Base-by-base conservation (phyloP, 1,284 basidiomycete genomes). In the Ustilago loliicola region DNA sequence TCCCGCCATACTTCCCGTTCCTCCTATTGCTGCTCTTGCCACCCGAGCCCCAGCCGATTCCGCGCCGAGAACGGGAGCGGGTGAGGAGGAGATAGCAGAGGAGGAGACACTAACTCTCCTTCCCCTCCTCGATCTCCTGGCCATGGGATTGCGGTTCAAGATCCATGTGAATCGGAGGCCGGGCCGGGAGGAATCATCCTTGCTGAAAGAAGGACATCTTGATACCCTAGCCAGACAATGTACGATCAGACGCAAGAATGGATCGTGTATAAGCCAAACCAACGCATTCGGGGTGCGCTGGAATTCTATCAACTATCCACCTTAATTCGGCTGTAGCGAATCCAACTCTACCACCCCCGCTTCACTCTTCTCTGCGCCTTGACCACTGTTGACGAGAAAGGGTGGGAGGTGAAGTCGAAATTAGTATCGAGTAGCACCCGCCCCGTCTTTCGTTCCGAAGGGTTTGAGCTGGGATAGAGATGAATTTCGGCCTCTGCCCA, bases 161-260 rank as follows among this genome's bases (percentile, higher is more conserved):
- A 85, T 80, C 80, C 83, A 85, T 1, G 83, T 85, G 38, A 60
- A 71, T 2, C 60, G 19, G n/a, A 51, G 38, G 1, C 56, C 59
- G 0, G 55, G 67, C 47, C 61, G 30, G 9, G 10, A n/a, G 6
- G 23, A 27, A 23, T 67, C 79, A 48, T 81, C 79, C 38, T 80
- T 82, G 13, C 71, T 77, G 47, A 83, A 85, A 21, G 67, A 74
- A 0, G 80, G 79, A 65, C 80, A 85, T 19, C 63, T 51, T 2
- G 54, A 62, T 0, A 81, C 71, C 4, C 84, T 64, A 2, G 84
- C 83, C 0, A 84, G 61, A 53, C 84, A 85, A 38, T 85, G 84
- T 7, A 85, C 77, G 0, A 81, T 63, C 1, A 84, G 52, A 0
- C 84, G 66, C 1, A 80, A 52, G 52, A 79, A 80, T 1, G 81